Base-by-base conservation (phyloP, 768 basidiomycete genomes). In the Trametes gibbosa region DNA sequence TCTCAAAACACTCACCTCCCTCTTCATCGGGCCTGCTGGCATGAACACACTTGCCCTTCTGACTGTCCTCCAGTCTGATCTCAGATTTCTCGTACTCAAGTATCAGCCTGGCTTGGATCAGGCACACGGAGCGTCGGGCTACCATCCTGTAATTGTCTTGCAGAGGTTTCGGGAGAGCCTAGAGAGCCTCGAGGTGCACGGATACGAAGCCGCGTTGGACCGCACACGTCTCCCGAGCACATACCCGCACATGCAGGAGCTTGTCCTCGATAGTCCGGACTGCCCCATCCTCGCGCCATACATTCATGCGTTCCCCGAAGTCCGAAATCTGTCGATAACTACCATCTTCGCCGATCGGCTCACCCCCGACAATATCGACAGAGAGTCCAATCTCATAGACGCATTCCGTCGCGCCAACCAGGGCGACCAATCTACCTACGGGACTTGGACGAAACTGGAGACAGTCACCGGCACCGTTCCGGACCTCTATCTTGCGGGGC, bases 401-500 rank as follows among this genome's bases (percentile, higher is more conserved):
- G 41, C 52, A 2, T 43, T 32, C 19, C 52, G 52, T 3, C 52
- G 25, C 2, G 10, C 29, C 41, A 53, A 53, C 29, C 41, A 34
- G 32, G 10, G 5, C 8, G 52, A 53, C 17, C 52, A 53, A 29
- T 7, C n/a, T 19, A 14, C 4, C 12, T 23, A 19, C 17, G 52
- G 52, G 10, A 29, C 42, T 4, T 53, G 52, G 52, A 53, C 52
- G 29, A 53, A 53, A 21, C 25, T 53, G 52, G 52, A 53, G 52
- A 53, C 52, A 7, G 52, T 53, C n/a, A 53, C 27, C 16, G 52
- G 52, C 40, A 53, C 52, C 27, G 52, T 21, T 9, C 27, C 52
- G 5, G 52, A 53, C 52, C 23, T 53, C n/a, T 53, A 53, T 29
- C 25, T 53, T 2, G 41, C 52, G 14, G 52, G 52, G 27, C 17